These are phyloP conservation scores for Funneliformis geosporum DNA, from an alignment of 192 early-diverging fungal species.

Conservation along the genomic window DNA sequence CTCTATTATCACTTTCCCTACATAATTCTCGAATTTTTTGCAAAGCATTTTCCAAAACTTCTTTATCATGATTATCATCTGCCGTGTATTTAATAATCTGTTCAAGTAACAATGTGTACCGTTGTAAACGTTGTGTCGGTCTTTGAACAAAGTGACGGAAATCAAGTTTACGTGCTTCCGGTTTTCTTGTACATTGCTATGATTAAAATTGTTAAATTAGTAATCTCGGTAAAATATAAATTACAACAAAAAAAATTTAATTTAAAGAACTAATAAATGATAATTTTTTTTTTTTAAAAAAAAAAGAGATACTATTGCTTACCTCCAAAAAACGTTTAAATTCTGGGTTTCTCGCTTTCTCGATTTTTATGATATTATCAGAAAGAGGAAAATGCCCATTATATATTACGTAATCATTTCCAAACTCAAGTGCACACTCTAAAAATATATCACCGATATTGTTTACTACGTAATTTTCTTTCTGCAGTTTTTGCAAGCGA, in stretches of 20 bases:
- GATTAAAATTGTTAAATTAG: slow-evolving; percentile 56
- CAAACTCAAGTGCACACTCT: slow-evolving; percentile 59
- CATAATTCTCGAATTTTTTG: slow-evolving; percentile 59
- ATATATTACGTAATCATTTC: slow-evolving; percentile 74
- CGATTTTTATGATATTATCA: slow-evolving; percentile 69
- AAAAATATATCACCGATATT: slow-evolving; percentile 83
- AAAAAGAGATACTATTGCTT: slow-evolving; percentile 5
- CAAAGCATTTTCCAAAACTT: slow-evolving; percentile 58
- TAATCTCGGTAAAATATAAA: slow-evolving; percentile 58
- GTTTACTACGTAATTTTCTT: slow-evolving; percentile 69
- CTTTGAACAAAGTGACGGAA: slow-evolving; percentile 46
- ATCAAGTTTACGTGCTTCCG: slow-evolving; percentile 39
- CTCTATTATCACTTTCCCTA: slow-evolving; percentile 65
- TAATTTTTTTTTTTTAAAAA: too few species aligned
- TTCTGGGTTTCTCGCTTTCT: slow-evolving; percentile 62
- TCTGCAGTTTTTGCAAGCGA: slow-evolving; percentile 60
- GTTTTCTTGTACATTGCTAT: slow-evolving; percentile 38
- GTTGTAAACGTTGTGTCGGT: slow-evolving; percentile 72
- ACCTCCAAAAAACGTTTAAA: slow-evolving; percentile 78
- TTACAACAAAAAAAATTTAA: slow-evolving; percentile 43
- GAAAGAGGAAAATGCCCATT: slow-evolving; percentile 77
- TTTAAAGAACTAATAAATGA: background rate
- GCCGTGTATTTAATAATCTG: slow-evolving; percentile 70
- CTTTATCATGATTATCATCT: slow-evolving; percentile 66
- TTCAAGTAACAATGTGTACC: slow-evolving; percentile 75